phyloP scores from a whole-genome alignment of 2,329 filamentous ascomycete genomes.

The Bipolaris victoriae region DNA sequence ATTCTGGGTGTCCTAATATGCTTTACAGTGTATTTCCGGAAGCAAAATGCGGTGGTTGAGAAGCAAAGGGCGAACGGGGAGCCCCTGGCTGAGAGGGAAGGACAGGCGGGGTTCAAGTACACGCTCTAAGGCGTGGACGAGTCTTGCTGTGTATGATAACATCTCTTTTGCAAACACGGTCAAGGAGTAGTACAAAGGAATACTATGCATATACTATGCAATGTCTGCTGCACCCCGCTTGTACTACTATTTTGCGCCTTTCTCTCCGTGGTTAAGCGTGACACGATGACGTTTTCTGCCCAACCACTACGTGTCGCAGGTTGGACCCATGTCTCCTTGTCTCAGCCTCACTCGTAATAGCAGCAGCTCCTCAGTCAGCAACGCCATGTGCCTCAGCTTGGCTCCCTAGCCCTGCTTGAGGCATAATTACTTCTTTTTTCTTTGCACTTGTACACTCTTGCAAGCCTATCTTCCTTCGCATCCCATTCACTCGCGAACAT shows the following conservation, averaged over 20 bases:
- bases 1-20: slow-evolving; percentile 20
- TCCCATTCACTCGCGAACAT: neutral
- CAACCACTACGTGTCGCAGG: slow-evolving; percentile 5
- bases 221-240: too few relatives aligned
- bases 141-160: too few relatives aligned
- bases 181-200: too few relatives aligned
- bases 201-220: too few relatives aligned
- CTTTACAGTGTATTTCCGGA: slow-evolving; percentile 22
- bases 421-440: neutral
- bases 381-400: slow-evolving; percentile 15
- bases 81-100: slow-evolving; percentile 23
- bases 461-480: neutral
- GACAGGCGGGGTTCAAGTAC: slow-evolving; percentile 30
- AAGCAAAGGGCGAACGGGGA: slow-evolving; percentile 20
- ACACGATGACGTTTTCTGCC: slow-evolving; percentile 1
- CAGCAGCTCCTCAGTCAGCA: slow-evolving; percentile 14
- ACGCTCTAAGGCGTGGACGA: neutral
- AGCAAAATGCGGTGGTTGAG: slow-evolving; percentile 23
- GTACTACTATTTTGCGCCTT: neutral
- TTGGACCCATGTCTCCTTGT: slow-evolving; percentile 6
- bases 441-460: neutral
- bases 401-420: slow-evolving; percentile 2
- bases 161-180: neutral
- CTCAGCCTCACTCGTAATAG: slow-evolving; percentile 10
- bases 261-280: neutral